Evolutionary conservation across 2,329 filamentous ascomycete species (phyloP).

Genomic region (Zasmidium cellare): DNA sequence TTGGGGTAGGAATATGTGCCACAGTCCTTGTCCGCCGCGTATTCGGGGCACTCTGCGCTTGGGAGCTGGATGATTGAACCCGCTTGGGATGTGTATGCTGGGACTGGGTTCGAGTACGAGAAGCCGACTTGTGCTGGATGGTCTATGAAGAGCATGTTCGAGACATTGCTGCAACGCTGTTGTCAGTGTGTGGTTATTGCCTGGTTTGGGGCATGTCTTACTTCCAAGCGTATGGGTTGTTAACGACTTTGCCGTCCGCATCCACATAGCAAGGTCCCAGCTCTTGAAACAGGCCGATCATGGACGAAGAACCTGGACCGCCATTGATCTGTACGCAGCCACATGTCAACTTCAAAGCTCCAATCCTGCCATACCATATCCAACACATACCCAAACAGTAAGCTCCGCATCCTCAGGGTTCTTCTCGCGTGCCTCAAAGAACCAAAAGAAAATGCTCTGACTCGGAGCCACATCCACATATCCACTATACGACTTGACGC

Average conservation of each 20-base stretch:
- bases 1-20: slow-evolving; percentile 59
- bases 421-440: slow-evolving; percentile 57
- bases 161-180: slow-evolving; percentile 44
- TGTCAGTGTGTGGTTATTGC: neutral
- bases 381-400: slow-evolving; percentile 52
- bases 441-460: slow-evolving; percentile 64
- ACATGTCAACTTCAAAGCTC: neutral
- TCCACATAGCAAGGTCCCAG: slow-evolving; percentile 47
- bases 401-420: slow-evolving; percentile 55
- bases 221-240: slow-evolving; percentile 65
- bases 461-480: slow-evolving; percentile 31
- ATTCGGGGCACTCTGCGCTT: slow-evolving; percentile 24
- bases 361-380: slow-evolving; percentile 35
- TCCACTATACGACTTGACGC: slow-evolving; percentile 51
- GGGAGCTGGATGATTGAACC: slow-evolving; percentile 39
- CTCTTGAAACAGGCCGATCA: slow-evolving; percentile 59
- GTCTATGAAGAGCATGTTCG: slow-evolving; percentile 71
- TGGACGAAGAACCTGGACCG: slow-evolving; percentile 59
- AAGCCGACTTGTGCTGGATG: slow-evolving; percentile 63
- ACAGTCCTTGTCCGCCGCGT: slow-evolving; percentile 38
- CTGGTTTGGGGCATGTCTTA: no score
- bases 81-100: slow-evolving; percentile 38
- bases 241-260: slow-evolving; percentile 46
- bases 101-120: slow-evolving; percentile 52
- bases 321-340: slow-evolving; percentile 55